These are phyloP conservation scores for Pulveroboletus sp. DNA, from an alignment of 1,284 basidiomycete genomes.

Conservation along the genomic window DNA sequence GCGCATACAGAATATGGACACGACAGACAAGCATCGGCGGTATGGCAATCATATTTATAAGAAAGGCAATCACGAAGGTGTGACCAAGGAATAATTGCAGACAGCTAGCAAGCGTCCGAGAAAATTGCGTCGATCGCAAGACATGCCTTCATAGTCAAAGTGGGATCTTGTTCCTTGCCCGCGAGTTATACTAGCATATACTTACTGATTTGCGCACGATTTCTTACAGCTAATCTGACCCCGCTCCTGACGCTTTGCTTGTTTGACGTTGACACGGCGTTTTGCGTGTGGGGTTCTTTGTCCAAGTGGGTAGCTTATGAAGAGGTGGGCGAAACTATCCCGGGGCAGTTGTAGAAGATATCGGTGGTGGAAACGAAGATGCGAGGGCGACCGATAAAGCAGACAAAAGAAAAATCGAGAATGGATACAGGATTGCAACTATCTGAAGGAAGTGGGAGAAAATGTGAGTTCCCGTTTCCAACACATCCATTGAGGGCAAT, in stretches of 20 bases:
- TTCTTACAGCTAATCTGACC: slow-evolving; percentile 94
- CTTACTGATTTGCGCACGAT: slow-evolving; percentile 54
- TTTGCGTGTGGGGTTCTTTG: slow-evolving; percentile 93
- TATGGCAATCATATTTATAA: slow-evolving; percentile 92
- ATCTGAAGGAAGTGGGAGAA: slow-evolving; percentile 77
- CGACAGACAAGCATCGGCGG: slow-evolving; percentile 84
- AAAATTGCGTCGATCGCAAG: slow-evolving; percentile 96
- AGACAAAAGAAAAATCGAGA: slow-evolving; percentile 27
- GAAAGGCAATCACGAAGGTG: slow-evolving; percentile 91
- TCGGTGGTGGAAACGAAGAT: slow-evolving; percentile 49
- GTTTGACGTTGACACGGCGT: slow-evolving; percentile 96
- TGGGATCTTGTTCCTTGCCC: no score
- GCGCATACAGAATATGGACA: slow-evolving; percentile 77
- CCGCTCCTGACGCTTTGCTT: slow-evolving; percentile 94
- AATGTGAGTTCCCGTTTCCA: slow-evolving; percentile 53
- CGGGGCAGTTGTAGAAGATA: slow-evolving; percentile 96
- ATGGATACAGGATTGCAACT: slow-evolving; percentile 79
- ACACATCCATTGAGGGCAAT: neutral
- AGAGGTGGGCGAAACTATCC: slow-evolving; percentile 85
- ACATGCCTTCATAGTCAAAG: slow-evolving; percentile 43
- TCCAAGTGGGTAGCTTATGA: slow-evolving; percentile 92
- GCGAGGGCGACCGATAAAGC: slow-evolving; percentile 12
- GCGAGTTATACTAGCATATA: no score
- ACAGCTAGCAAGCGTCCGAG: slow-evolving; percentile 89
- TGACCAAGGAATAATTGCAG: slow-evolving; percentile 90